Percentiles rank a stretch among this genome's conserved stretches.
Evolutionary conservation across 257 asterid species (phyloP).

Genomic region (Coffea eugenioides): DNA sequence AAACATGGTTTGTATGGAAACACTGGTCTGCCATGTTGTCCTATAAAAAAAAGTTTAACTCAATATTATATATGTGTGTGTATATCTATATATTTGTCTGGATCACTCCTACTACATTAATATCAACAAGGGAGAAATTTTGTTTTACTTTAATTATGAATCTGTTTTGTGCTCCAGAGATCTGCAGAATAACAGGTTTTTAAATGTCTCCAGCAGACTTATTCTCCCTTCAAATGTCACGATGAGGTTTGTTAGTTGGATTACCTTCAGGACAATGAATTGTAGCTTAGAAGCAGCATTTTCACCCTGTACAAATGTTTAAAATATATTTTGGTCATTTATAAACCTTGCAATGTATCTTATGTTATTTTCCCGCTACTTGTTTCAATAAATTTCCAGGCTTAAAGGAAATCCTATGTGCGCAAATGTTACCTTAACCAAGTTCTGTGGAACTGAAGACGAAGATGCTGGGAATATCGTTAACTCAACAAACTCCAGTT

Average conservation of each 20-base stretch:
- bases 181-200: conserved; percentile 54
- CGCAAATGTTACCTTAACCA: conserved; percentile 22
- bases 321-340: too few relatives aligned
- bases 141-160: background rate
- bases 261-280: conserved; percentile 9
- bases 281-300: background rate
- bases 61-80: too few relatives aligned
- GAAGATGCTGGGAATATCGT: conserved; percentile 33
- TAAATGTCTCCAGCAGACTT: conserved; percentile 53
- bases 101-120: background rate
- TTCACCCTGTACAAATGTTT: background rate
- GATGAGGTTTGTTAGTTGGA: conserved; percentile 52
- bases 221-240: conserved; percentile 53
- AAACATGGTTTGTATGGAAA: too few relatives aligned
- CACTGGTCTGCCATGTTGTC: too few relatives aligned
- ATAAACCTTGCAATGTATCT: background rate
- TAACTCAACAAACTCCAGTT: conserved; percentile 23
- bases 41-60: too few relatives aligned
- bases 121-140: background rate
- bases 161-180: conserved; percentile 56
- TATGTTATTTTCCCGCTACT: background rate
- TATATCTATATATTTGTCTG: background rate
- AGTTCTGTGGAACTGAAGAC: conserved; percentile 54
- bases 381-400: conserved; percentile 38
- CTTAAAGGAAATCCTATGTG: conserved; percentile 85